Conservation (phyloP, 805 yeast genomes). For the Yarrowia yakushimensis region DNA sequence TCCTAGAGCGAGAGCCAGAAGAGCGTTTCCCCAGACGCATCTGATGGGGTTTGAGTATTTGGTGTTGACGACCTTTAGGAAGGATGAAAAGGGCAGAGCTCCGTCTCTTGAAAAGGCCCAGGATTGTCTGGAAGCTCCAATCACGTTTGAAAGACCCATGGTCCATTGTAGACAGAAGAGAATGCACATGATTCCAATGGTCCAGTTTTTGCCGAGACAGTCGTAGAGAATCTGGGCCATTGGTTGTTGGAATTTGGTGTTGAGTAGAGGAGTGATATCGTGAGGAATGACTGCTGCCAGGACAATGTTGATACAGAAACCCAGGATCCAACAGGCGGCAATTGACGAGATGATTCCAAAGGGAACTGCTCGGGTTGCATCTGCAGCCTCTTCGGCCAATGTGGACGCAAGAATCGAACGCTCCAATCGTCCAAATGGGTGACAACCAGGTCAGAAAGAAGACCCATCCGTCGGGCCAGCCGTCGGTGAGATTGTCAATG, state of each 20-base stretch:
- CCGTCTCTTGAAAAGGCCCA: constrained; percentile 75
- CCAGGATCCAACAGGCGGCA: constrained; percentile 52
- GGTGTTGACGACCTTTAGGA: constrained; percentile 55
- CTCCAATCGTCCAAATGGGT: constrained; percentile 73
- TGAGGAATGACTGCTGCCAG: constrained; percentile 51
- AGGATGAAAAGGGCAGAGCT: constrained; percentile 60
- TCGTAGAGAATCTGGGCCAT: constrained; percentile 63
- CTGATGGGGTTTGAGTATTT: constrained; percentile 59
- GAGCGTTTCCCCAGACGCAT: constrained; percentile 56
- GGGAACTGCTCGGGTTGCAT: constrained; percentile 62
- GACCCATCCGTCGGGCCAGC: constrained; percentile 61
- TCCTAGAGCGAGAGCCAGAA: constrained; percentile 51
- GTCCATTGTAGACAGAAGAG: constrained; percentile 58
- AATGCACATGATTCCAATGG: constrained; percentile 57
- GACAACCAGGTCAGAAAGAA: constrained; percentile 56
- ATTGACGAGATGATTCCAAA: constrained; percentile 61
- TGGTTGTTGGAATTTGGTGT: constrained; percentile 52
- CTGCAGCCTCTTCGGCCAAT: constrained; percentile 56
- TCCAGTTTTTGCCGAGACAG: constrained; percentile 61
- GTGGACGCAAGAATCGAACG: constrained; percentile 64
- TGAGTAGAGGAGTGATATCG: constrained; percentile 44
- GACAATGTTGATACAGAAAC: constrained; percentile 54
- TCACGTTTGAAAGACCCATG: constrained; percentile 61
- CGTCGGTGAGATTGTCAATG: constrained; percentile 46
- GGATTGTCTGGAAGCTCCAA: constrained; percentile 65